Conservation (phyloP, 1,139 yeast species). For the Hanseniaspora uvarum region DNA sequence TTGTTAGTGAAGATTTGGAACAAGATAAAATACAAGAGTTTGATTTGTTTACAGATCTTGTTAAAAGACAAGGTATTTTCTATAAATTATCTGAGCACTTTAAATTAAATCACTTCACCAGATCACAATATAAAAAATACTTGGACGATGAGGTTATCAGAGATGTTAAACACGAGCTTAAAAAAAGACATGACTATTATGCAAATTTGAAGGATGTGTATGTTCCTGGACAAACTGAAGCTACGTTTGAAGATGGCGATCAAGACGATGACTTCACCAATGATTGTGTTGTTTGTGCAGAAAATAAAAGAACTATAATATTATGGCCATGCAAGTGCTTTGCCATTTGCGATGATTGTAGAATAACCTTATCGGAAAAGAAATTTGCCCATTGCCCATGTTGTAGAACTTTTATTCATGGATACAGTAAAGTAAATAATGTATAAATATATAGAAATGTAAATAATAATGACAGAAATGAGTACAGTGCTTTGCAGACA, state of each 20-base stretch:
- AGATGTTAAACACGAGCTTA: slow-evolving; percentile 21
- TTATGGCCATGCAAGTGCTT: slow-evolving; percentile 92
- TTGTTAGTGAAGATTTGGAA: slow-evolving; percentile 18
- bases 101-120: slow-evolving; percentile 23
- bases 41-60: slow-evolving; percentile 2
- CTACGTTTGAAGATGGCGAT: slow-evolving; percentile 17
- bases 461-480: neutral
- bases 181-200: slow-evolving; percentile 3
- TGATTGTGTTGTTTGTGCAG: slow-evolving; percentile 72
- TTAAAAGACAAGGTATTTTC: slow-evolving; percentile 3
- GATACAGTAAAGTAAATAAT: slow-evolving; percentile 38
- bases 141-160: slow-evolving; percentile 28
- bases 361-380: slow-evolving; percentile 62
- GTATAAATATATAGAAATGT: slow-evolving; percentile 20
- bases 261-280: slow-evolving; percentile 25
- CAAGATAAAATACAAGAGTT: neutral
- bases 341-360: slow-evolving; percentile 76
- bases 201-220: neutral
- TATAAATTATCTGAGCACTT: neutral
- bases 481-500: neutral
- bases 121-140: slow-evolving; percentile 29
- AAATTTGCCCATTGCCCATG: slow-evolving; percentile 77
- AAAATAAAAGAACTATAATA: slow-evolving; percentile 61
- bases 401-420: slow-evolving; percentile 64
- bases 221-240: neutral